phyloP scores from a whole-genome alignment of 495 filamentous ascomycete species.

The Cercophora sp. region DNA sequence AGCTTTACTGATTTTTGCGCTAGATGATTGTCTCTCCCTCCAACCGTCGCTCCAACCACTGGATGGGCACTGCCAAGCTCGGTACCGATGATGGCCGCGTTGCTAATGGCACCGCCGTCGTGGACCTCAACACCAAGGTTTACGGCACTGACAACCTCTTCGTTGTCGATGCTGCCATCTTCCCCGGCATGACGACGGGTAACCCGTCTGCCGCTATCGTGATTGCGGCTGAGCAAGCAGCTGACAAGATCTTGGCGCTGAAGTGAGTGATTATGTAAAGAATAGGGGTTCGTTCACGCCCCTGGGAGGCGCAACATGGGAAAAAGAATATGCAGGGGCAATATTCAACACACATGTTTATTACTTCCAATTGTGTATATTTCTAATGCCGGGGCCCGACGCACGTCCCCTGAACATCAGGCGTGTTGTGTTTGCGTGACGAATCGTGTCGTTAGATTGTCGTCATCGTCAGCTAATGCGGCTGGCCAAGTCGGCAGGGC shows the following conservation, averaged over 20 bases:
- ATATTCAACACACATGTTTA: constrained; percentile 4
- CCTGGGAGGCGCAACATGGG: not conserved
- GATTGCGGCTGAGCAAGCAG: constrained; percentile 53
- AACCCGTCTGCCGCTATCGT: constrained; percentile 61
- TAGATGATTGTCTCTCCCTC: constrained; percentile 49
- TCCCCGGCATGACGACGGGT: constrained; percentile 58
- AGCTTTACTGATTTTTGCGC: not conserved
- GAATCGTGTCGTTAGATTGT: not conserved
- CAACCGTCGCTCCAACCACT: constrained; percentile 66
- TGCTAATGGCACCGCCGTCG: constrained; percentile 56
- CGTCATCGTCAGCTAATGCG: too few relatives aligned
- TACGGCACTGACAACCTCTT: constrained; percentile 70
- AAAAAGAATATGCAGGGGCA: constrained; percentile 1
- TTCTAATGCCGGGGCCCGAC: constrained; percentile 1
- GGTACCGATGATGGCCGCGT: constrained; percentile 62
- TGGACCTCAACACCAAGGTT: constrained; percentile 65
- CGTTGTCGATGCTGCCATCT: constrained; percentile 61
- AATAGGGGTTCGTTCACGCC: not conserved
- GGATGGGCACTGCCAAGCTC: constrained; percentile 60
- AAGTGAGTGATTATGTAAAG: not conserved
- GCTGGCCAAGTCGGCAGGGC: too few relatives aligned
- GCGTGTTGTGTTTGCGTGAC: not conserved
- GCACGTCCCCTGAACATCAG: too few relatives aligned
- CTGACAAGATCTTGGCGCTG: constrained; percentile 30
- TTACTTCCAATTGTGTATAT: constrained; percentile 12